A percentile compares a stretch with the other conserved stretches of the same genome.
Evolutionary conservation across 352 stramenopile genomes (phyloP).

Genomic region (Pythium graminicola): DNA sequence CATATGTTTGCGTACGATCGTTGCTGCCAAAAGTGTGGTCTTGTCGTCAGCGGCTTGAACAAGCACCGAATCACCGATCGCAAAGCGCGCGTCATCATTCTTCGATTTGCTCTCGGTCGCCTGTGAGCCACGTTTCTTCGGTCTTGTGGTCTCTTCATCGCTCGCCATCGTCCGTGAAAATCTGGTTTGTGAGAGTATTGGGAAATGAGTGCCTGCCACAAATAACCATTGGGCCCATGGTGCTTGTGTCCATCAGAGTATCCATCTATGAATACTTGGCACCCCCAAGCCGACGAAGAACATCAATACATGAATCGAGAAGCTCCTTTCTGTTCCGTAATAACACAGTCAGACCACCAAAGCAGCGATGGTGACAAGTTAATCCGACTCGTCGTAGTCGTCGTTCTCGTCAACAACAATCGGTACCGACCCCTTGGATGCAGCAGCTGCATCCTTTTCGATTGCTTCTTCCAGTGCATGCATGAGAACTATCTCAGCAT

Average conservation of each 20-base stretch:
- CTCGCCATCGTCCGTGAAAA: constrained; percentile 2
- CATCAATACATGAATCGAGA: too few relatives aligned
- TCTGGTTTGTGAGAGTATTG: neutral
- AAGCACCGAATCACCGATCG: constrained; percentile 11
- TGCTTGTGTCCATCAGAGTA: neutral
- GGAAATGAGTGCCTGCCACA: neutral
- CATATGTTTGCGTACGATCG: constrained; percentile 18
- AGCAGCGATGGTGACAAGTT: too few relatives aligned
- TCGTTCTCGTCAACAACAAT: constrained; percentile 20
- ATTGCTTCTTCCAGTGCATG: constrained; percentile 15
- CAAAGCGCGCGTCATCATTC: neutral
- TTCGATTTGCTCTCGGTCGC: neutral
- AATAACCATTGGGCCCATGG: neutral
- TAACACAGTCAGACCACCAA: neutral
- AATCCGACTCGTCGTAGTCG: constrained; percentile 31
- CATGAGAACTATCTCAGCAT: constrained; percentile 13
- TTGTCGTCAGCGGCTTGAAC: constrained; percentile 15
- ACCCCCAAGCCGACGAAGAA: neutral
- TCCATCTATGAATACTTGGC: constrained; percentile 3
- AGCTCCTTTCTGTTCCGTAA: too few relatives aligned
- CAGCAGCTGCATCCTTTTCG: neutral
- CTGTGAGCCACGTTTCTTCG: constrained; percentile 8
- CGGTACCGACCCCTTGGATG: neutral
- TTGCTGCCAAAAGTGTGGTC: constrained; percentile 4
- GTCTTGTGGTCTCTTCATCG: constrained; percentile 1